Evolutionary conservation across 139 green algal genomes (phyloP), one percentile per base, ranked within the genome.

Genomic region (Gonium pectorale): DNA sequence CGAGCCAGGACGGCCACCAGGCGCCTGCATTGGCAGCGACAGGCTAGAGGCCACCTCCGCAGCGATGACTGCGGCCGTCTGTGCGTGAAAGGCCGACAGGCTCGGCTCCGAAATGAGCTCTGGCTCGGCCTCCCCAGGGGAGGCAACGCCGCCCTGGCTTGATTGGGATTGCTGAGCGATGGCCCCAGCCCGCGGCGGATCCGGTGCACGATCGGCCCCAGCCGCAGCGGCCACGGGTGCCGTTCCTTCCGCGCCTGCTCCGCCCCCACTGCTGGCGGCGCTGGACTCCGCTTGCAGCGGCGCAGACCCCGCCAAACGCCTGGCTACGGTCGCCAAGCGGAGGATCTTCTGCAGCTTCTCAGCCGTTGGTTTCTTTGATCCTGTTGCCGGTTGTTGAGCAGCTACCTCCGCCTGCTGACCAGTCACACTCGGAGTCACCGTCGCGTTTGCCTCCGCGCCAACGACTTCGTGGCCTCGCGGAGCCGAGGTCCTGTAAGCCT

Each of bases 281-380:
- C 1, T 2, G 31, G 29, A 7, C 62, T 24, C 8, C 62, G 62
- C 31, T 24, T n/a, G 31, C 31, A 13, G n/a, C 62, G 62, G 59
- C 8, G 59, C 27, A 7, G 62, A 27, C 19, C 46, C 33, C 9
- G 43, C 51, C 35, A 67, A 15, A 13, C 72, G 52, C 31, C 17
- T 67, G 52, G 72, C 72, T 29, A 68, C 52, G 21, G 37, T 51
- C 35, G 72, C 72, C 4, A 67, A 35, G 2, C 26, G 33, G 7
- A 66, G 27, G 27, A 80, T 54, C 37, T 80, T 80, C 52, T 80
- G 51, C 37, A 80, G 52, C 52, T 80, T 80, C 35, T 67, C 72
- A 13, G 54, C 51, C 27, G 51, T 27, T 0, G 72, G 43, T 2
- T 6, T 67, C 35, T 63, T 41, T 5, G 52, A 6, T n/a, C 19